Evolutionary conservation across 192 early-diverging fungal species (phyloP), one percentile per base, ranked within the genome.

Genomic region (Neocallimastix lanati): DNA sequence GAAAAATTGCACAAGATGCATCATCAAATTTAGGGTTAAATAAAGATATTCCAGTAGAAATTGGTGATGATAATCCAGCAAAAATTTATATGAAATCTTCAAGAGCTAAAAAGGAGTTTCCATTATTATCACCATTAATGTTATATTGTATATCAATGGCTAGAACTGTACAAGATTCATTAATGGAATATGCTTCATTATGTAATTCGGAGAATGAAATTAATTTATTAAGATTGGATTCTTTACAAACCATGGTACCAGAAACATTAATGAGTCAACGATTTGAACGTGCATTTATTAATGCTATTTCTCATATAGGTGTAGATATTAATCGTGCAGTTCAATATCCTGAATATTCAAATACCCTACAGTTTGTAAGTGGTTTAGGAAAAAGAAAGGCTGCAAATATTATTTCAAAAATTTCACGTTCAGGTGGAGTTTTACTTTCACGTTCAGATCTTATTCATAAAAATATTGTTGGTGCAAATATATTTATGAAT

Each of bases 321-420:
- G 93, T 99, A 28, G 94, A 97, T 85, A 91, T 99, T 77, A 98
- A 98, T 82, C 88, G 84, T 11, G 92, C 92, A 1, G 88, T 92
- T 0, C 82, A 85, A 21, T 86, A 88, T 16, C 84, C 90, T 28
- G 94, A 98, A 81, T 85, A 87, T 79, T 85, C 90, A 0, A 82
- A 86, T 28, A 86, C 91, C n/a, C 86, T 99, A 29, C 93, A 93
- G 79, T 98, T 95, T 80, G 93, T 98, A 14, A 89, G 93, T 80
- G 97, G 97, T 25, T 86, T 99, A 76, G 97, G 97, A 11, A 94
- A 96, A 33, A 86, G 97, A 79, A 99, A 99, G 85, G 95, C 94
- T 0, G 90, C 93, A 35, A 90, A 86, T 76, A 87, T 97, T 33
- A 79, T 95, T 25, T 85, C 88, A 79, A 89, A 87, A 37, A 88